Evolutionary conservation across 352 stramenopile species (phyloP), one percentile per base, ranked within the genome.

Genomic region (Phytophthora melonis): DNA sequence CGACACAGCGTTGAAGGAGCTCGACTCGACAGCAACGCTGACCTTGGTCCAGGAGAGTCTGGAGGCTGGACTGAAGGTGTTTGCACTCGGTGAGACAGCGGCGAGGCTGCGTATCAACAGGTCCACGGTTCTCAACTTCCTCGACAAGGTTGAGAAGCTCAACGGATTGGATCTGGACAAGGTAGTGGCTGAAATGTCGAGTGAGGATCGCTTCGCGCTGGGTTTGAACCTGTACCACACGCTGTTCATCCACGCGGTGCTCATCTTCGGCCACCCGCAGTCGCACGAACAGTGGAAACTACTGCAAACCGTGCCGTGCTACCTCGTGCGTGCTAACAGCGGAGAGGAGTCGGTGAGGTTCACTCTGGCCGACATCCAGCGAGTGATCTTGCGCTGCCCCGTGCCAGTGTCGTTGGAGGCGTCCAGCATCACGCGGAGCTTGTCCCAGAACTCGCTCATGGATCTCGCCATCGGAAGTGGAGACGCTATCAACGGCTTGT

Each of bases 151-250:
- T 8, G 82, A 93, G 63, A 47, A 45, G 18, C 74, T 93, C 30
- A 85, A 83, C 21, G 62, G 70, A 23, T 36, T 91, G 27, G 77
- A 83, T 19, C 63, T 88, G 9, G 59, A 75, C 36, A 58, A 77
- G 1, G 19, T 53, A 8, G 64, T 62, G 10, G 30, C 47, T 2
- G 58, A 77, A 30, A 50, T 72, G 21, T 73, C 66, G 1, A 70
- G 83, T 36, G 78, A 70, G 25, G 63, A 76, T 34, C 72, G 72
- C 9, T 59, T 95, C 10, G 86, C 84, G 16, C 94, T 98, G 36
- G 94, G 93, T 36, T 63, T 98, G 27, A 98, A 98, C 66, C 25
- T 98, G 5, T 98, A 97, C 68, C 93, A 98, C 68, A 75, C 87
- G 18, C 83, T 98, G 39, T 89, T 93, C 23, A 87, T 98, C 39